phyloP scores from a whole-genome alignment of 2,329 filamentous ascomycete species.

The Setomelanomma holmii region DNA sequence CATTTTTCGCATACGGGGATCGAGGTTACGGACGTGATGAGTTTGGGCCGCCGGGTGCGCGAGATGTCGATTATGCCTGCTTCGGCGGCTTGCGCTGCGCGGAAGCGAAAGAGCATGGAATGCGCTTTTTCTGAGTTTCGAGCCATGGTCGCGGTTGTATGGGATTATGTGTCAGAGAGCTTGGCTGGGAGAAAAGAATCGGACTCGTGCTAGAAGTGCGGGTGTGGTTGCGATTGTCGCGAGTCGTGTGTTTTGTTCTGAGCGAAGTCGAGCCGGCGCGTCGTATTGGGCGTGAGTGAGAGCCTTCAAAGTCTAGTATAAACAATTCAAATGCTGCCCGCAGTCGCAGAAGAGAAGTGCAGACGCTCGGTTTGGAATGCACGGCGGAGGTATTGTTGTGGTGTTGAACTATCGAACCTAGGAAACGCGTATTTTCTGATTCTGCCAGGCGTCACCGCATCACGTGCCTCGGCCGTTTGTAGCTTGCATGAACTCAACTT shows the following conservation, averaged over 20 bases:
- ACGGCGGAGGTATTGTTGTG: slow-evolving; percentile 20
- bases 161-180: too few species aligned
- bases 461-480: slow-evolving; percentile 24
- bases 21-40: slow-evolving; percentile 83
- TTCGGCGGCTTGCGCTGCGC: slow-evolving; percentile 94
- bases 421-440: slow-evolving; percentile 42
- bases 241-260: background rate
- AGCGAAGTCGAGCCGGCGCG: background rate
- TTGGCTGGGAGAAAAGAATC: too few species aligned
- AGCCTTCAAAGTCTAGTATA: slow-evolving; percentile 13
- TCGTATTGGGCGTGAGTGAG: slow-evolving; percentile 11
- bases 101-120: slow-evolving; percentile 99
- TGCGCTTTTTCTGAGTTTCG: slow-evolving; percentile 98
- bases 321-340: slow-evolving; percentile 32
- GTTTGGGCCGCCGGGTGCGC: slow-evolving; percentile 86
- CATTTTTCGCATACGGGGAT: slow-evolving; percentile 95
- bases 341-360: slow-evolving; percentile 31
- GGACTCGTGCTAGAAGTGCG: too few species aligned
- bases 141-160: slow-evolving; percentile 61
- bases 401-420: background rate
- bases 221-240: background rate
- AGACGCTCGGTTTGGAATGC: slow-evolving; percentile 12
- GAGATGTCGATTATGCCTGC: slow-evolving; percentile 94
- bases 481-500: slow-evolving; percentile 1
- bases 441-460: slow-evolving; percentile 3